Evolutionary conservation across 1,284 basidiomycete genomes (phyloP), one percentile per base, ranked within the genome.

Genomic region (Grifola frondosa): DNA sequence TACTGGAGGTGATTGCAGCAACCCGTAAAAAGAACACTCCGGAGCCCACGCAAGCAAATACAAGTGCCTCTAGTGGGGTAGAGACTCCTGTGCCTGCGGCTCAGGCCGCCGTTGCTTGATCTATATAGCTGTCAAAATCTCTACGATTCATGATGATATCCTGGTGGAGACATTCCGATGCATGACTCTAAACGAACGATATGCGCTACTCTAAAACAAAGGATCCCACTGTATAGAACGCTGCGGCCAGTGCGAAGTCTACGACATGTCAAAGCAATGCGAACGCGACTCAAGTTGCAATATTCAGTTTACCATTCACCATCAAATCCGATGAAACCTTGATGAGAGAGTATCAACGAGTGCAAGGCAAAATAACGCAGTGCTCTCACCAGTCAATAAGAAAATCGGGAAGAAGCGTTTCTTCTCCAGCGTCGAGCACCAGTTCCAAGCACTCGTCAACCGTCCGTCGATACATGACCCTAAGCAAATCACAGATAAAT

Each of bases 381-480:
- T 20, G 16, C 40, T 62, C 80, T 54, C 51, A 87, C 85, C 87
- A 30, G 80, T 78, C 40, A 91, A 66, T 50, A 91, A 67, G 62
- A 91, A 91, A 19, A 89, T 66, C 4, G 76, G 82, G 70, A 90
- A 90, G 60, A 81, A 91, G 41, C 80, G 71, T 67, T 91, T 91
- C 70, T 88, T 91, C 69, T 91, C 88, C 52, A 91, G 63, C 35
- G 71, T 71, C 37, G 80, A 79, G 65, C 88, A 91, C 88, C 88
- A 91, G 60, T 91, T 88, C 88, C 88, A 91, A 3, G 88, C 88
- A 60, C 84, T 88, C 26, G 88, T 89, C 57, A 90, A 62, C 13
- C 87, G 70, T 13, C 78, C 78, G 40, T 81, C 79, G 46, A 80
- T 80, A 56, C 79, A 75, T 15, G 67, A 68, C 6, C 70, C 70